These are phyloP conservation scores for Musa itinerans DNA, from an alignment of 176 grass and related monocot species.

Conservation along the genomic window DNA sequence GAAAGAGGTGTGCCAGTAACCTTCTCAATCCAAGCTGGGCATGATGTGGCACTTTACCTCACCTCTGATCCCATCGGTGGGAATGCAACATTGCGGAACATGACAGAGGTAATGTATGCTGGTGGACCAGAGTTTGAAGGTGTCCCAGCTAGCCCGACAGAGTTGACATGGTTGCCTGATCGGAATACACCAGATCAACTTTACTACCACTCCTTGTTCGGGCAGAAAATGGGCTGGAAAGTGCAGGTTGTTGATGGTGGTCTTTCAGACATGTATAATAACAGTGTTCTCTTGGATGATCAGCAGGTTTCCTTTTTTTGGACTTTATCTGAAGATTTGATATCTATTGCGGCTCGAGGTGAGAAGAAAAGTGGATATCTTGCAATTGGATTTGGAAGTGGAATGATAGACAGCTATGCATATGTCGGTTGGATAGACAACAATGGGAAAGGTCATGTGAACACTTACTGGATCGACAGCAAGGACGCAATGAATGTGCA, in stretches of 20 bases:
- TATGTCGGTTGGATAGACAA: conserved; percentile 24
- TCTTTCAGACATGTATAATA: conserved; percentile 22
- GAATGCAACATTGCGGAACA: conserved; percentile 69
- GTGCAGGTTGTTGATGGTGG: conserved; percentile 23
- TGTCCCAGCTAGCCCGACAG: conserved; percentile 56
- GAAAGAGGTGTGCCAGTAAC: conserved; percentile 92
- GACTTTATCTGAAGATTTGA: conserved; percentile 7
- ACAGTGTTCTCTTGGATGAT: conserved; percentile 20
- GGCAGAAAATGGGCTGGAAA: conserved; percentile 82
- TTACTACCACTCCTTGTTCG: conserved; percentile 57
- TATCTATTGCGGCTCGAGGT: conserved; percentile 15
- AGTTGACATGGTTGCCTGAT: conserved; percentile 68
- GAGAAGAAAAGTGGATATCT: conserved; percentile 21
- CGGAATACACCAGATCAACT: conserved; percentile 81
- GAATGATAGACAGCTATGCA: conserved; percentile 21
- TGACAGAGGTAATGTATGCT: conserved; percentile 61
- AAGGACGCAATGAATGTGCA: conserved; percentile 6
- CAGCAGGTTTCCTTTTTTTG: conserved; percentile 15
- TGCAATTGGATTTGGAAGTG: conserved; percentile 18
- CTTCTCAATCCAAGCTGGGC: conserved; percentile 82
- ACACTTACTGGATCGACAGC: conserved; percentile 16
- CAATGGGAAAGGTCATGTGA: conserved; percentile 9
- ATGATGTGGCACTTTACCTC: conserved; percentile 79
- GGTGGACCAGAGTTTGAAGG: conserved; percentile 46
- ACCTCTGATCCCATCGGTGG: conserved; percentile 73